Evolutionary conservation across 2,329 filamentous ascomycete species (phyloP).

Genomic region (Pyrenochaeta sp.): DNA sequence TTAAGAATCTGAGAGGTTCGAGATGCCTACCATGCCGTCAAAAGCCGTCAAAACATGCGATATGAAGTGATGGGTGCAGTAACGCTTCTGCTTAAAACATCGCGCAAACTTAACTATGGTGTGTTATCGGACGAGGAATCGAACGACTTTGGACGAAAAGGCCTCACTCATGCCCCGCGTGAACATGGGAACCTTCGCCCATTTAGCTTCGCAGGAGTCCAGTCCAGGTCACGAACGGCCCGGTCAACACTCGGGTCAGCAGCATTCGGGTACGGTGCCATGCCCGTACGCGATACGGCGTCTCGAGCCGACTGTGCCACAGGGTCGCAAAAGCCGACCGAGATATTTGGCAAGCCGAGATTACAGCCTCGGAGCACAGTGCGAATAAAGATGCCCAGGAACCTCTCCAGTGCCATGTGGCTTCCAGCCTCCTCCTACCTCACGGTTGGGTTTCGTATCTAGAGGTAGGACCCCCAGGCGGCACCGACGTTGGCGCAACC

Average conservation of each 20-base stretch:
- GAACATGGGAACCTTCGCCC: no score
- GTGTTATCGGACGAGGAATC: not conserved
- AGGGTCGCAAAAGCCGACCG: not conserved
- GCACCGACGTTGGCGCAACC: conserved; percentile 4
- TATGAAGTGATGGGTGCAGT: not conserved
- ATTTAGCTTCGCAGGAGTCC: no score
- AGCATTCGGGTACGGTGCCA: no score
- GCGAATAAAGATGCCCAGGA: not conserved
- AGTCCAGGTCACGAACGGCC: no score
- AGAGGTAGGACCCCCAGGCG: conserved; percentile 7
- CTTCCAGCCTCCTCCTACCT: conserved; percentile 1
- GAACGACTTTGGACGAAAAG: not conserved
- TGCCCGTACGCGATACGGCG: no score
- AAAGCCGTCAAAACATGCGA: not conserved
- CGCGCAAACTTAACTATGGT: not conserved
- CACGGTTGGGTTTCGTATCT: conserved; percentile 14
- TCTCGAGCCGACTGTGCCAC: no score
- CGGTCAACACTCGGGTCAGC: no score
- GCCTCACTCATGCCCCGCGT: no score
- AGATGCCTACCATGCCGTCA: not conserved
- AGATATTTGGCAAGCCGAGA: no score
- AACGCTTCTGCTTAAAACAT: not conserved
- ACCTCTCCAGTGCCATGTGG: not conserved
- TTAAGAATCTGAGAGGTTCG: not conserved
- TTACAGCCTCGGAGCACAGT: not conserved